These are phyloP conservation scores for Aspergillus viridinutans DNA, from an alignment of 2,329 filamentous ascomycete genomes.

Conservation along the genomic window DNA sequence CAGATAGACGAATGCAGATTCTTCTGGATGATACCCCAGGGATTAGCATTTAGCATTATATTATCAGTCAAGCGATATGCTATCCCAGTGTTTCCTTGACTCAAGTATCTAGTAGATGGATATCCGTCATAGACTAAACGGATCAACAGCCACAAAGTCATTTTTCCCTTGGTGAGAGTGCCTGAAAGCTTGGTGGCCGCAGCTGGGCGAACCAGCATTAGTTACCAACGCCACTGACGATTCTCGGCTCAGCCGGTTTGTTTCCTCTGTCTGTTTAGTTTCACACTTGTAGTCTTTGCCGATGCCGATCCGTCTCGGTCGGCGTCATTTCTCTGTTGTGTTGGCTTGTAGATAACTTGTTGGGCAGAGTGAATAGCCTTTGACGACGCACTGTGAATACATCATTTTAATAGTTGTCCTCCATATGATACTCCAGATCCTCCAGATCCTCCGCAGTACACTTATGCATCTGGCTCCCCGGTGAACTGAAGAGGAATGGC, in stretches of 20 bases:
- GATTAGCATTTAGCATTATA: too few relatives aligned
- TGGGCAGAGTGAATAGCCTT: too few relatives aligned
- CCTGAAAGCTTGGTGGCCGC: not conserved
- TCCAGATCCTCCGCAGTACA: not conserved
- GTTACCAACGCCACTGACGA: not conserved
- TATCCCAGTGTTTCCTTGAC: too few relatives aligned
- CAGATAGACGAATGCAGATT: not conserved
- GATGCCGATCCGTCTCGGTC: not conserved
- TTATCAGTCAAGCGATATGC: too few relatives aligned
- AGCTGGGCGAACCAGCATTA: not conserved
- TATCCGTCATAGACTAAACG: not conserved
- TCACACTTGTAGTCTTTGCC: too few relatives aligned
- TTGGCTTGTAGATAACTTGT: too few relatives aligned
- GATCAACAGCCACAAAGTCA: not conserved
- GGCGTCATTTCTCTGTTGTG: not conserved
- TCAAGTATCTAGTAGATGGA: too few relatives aligned
- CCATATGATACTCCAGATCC: not conserved
- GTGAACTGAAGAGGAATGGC: not conserved
- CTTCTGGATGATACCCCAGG: too few relatives aligned
- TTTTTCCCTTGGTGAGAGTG: not conserved
- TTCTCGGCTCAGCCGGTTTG: not conserved
- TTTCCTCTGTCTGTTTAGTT: too few relatives aligned
- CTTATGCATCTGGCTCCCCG: not conserved
- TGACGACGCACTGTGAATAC: too few relatives aligned
- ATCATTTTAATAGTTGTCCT: too few relatives aligned